A percentile compares a stretch with the other conserved stretches of the same genome.
Evolutionary conservation across 805 yeast genomes (phyloP).

Genomic region (Lachancea cidri): DNA sequence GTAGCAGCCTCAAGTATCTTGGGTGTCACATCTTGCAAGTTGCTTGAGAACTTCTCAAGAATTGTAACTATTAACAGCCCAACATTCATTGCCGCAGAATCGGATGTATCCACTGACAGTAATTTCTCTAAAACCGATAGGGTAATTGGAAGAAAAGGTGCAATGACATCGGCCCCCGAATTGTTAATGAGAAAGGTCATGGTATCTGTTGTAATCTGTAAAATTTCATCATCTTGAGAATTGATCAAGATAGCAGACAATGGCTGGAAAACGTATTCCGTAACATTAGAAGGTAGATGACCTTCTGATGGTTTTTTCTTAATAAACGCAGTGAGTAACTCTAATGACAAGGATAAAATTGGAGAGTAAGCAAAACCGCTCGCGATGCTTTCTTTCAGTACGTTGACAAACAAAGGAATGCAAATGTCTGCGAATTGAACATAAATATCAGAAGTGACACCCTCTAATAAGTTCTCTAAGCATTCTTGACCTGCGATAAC

Average conservation of each 20-base stretch:
- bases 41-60: constrained; percentile 45
- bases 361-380: constrained; percentile 49
- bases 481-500: constrained; percentile 65
- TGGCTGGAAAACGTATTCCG: constrained; percentile 23
- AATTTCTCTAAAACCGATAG: constrained; percentile 57
- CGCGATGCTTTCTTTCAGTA: constrained; percentile 23
- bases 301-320: constrained; percentile 27
- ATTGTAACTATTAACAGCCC: constrained; percentile 60
- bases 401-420: constrained; percentile 46
- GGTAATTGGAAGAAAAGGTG: constrained; percentile 22
- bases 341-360: constrained; percentile 36
- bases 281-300: constrained; percentile 23
- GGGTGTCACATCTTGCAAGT: constrained; percentile 35
- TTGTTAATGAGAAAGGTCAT: constrained; percentile 54
- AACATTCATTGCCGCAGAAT: constrained; percentile 74
- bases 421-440: constrained; percentile 44
- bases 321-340: constrained; percentile 27
- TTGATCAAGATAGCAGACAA: constrained; percentile 24
- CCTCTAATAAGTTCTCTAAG: constrained; percentile 51
- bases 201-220: constrained; percentile 74
- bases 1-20: constrained; percentile 74
- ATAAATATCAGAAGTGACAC: constrained; percentile 43
- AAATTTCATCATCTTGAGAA: constrained; percentile 67
- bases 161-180: constrained; percentile 24
- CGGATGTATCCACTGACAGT: constrained; percentile 65